Percentiles rank a stretch among this genome's conserved stretches.
Evolutionary conservation across 2,329 filamentous ascomycete genomes (phyloP).

Genomic region (Xylaria sp.): DNA sequence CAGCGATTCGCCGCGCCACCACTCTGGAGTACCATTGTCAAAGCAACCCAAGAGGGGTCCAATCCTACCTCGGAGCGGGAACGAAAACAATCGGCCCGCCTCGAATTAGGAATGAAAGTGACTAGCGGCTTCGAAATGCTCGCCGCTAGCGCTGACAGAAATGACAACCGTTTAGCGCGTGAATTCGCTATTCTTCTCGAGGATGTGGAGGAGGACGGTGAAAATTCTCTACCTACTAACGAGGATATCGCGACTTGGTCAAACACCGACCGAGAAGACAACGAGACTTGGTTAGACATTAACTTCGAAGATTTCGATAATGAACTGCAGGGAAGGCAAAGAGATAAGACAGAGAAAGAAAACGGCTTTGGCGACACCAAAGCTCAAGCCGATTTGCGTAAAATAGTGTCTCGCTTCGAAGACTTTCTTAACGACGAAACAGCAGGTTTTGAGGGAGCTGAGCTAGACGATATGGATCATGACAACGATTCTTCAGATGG

Average conservation of each 20-base stretch:
- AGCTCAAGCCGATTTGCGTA: slow-evolving; percentile 80
- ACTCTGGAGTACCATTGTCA: slow-evolving; percentile 57
- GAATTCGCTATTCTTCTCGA: slow-evolving; percentile 82
- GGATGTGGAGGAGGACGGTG: slow-evolving; percentile 78
- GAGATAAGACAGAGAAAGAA: slow-evolving; percentile 34
- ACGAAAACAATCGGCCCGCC: slow-evolving; percentile 50
- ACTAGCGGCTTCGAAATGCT: slow-evolving; percentile 93
- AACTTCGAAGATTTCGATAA: slow-evolving; percentile 88
- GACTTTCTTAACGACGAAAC: slow-evolving; percentile 87
- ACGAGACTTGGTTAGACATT: slow-evolving; percentile 92
- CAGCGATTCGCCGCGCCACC: slow-evolving; percentile 79
- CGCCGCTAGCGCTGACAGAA: slow-evolving; percentile 71
- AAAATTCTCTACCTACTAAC: slow-evolving; percentile 72
- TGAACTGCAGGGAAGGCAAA: slow-evolving; percentile 70
- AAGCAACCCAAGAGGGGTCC: slow-evolving; percentile 43
- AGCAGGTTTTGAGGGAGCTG: slow-evolving; percentile 81
- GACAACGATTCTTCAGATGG: slow-evolving; percentile 66
- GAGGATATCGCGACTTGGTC: slow-evolving; percentile 79
- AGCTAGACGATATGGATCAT: slow-evolving; percentile 75
- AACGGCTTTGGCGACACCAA: slow-evolving; percentile 70
- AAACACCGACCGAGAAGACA: slow-evolving; percentile 71
- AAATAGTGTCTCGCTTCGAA: slow-evolving; percentile 95
- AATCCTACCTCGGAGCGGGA: slow-evolving; percentile 37
- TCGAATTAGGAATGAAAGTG: slow-evolving; percentile 87
- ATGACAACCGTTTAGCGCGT: slow-evolving; percentile 73